phyloP scores from a whole-genome alignment of 148 eudicot genomes.

The Nepenthes gracilis region DNA sequence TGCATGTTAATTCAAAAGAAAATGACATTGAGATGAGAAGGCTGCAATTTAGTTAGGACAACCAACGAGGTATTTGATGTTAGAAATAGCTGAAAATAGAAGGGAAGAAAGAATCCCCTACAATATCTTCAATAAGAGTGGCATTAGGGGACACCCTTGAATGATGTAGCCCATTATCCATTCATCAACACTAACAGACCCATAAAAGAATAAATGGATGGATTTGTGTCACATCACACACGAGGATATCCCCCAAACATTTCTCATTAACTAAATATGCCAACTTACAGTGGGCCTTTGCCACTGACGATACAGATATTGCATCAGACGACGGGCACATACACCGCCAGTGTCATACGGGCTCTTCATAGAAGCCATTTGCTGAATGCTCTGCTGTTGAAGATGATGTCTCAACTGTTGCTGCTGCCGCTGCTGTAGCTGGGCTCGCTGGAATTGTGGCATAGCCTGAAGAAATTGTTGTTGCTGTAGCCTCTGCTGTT shows the following conservation, averaged over 20 bases:
- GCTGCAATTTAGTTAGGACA: no score
- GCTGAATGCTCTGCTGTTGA: constrained; percentile 70
- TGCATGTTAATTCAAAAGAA: no score
- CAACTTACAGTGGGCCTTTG: constrained; percentile 72
- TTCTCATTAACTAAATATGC: neutral
- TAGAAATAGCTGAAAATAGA: no score
- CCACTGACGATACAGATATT: constrained; percentile 83
- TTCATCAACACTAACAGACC: no score
- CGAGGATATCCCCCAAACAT: neutral
- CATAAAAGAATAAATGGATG: no score
- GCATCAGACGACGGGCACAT: constrained; percentile 87
- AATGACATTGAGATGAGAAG: no score
- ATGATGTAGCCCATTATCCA: no score
- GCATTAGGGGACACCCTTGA: no score
- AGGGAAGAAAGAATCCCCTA: neutral
- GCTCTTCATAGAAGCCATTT: constrained; percentile 45
- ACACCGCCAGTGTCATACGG: constrained; percentile 67
- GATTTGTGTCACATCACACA: no score
- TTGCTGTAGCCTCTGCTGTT: constrained; percentile 73
- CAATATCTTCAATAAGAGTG: no score
- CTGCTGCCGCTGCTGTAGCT: constrained; percentile 23
- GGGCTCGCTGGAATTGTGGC: constrained; percentile 59
- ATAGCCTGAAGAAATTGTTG: constrained; percentile 64
- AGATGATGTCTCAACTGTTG: constrained; percentile 18
- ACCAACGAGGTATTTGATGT: no score